Evolutionary conservation across 805 yeast genomes (phyloP).

Genomic region (Kuraishia borneana): DNA sequence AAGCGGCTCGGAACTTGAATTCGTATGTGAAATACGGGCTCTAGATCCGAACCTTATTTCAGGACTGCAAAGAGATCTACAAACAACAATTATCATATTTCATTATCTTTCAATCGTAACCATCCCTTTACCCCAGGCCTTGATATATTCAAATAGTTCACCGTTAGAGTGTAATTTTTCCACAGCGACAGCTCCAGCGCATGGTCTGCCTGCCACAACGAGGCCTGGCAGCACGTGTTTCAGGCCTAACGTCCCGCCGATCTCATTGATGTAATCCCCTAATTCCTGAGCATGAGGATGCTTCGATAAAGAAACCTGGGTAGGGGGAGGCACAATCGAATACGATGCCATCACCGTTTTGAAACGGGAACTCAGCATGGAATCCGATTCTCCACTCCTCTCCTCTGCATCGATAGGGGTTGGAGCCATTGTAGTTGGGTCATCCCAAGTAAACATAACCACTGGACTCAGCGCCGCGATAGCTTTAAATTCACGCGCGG

Average conservation of each 20-base stretch:
- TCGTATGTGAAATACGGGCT: no score
- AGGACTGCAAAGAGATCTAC: no score
- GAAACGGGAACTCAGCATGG: conserved; percentile 5
- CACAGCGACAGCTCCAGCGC: conserved; percentile 18
- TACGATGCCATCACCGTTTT: conserved; percentile 12
- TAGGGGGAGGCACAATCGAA: conserved; percentile 22
- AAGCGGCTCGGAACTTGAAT: no score
- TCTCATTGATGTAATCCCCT: conserved; percentile 14
- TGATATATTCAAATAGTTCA: conserved; percentile 14
- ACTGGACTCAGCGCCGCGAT: conserved; percentile 21
- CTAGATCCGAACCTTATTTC: no score
- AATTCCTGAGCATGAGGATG: conserved; percentile 21
- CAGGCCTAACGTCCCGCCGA: conserved; percentile 6
- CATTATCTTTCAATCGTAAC: conserved; percentile 12
- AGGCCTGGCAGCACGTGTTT: conserved; percentile 16
- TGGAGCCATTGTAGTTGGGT: conserved; percentile 6
- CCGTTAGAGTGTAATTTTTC: conserved; percentile 12
- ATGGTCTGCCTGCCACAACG: conserved; percentile 23
- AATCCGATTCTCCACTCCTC: conserved; percentile 4
- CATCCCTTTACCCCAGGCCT: conserved; percentile 17
- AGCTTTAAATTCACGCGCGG: conserved; percentile 19
- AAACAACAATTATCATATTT: no score
- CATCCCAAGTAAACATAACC: conserved; percentile 15
- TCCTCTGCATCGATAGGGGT: conserved; percentile 3
- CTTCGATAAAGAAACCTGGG: conserved; percentile 17